Evolutionary conservation across 108 stramenopile genomes (phyloP).

Genomic region (Thalassiosira profunda): DNA sequence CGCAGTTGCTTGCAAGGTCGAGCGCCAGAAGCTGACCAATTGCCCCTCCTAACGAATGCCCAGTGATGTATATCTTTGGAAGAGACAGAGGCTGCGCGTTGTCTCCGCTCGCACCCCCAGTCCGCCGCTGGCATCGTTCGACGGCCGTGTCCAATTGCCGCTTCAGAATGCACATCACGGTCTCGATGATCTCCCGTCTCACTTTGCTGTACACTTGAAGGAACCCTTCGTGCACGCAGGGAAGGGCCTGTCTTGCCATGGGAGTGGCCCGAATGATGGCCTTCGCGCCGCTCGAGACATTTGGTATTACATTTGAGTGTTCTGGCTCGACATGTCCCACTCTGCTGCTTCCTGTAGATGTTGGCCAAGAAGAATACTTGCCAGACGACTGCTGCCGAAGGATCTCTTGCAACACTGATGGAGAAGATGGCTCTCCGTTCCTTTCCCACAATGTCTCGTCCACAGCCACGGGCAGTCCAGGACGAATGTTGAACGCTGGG

Average conservation of each 20-base stretch:
- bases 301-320: conserved; percentile 26
- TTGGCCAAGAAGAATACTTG: conserved; percentile 36
- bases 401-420: conserved; percentile 34
- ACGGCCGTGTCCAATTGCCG: conserved; percentile 71
- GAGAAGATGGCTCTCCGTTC: conserved; percentile 28
- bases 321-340: conserved; percentile 9
- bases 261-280: conserved; percentile 69
- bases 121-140: conserved; percentile 11
- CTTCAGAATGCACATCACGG: conserved; percentile 61
- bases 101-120: conserved; percentile 15
- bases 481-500: conserved; percentile 57
- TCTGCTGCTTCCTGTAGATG: conserved; percentile 1
- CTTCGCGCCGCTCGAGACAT: conserved; percentile 54
- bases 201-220: conserved; percentile 68
- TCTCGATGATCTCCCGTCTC: conserved; percentile 61
- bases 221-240: conserved; percentile 85
- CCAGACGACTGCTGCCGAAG: conserved; percentile 14
- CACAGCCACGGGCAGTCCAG: conserved; percentile 31
- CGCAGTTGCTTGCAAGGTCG: conserved; percentile 82
- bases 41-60: conserved; percentile 76
- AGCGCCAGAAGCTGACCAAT: conserved; percentile 78
- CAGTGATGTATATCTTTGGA: conserved; percentile 84
- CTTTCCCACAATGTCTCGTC: conserved; percentile 42
- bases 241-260: conserved; percentile 66
- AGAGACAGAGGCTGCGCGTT: conserved; percentile 59